Evolutionary conservation across 768 basidiomycete species (phyloP).

Genomic region (Calocybe indica): DNA sequence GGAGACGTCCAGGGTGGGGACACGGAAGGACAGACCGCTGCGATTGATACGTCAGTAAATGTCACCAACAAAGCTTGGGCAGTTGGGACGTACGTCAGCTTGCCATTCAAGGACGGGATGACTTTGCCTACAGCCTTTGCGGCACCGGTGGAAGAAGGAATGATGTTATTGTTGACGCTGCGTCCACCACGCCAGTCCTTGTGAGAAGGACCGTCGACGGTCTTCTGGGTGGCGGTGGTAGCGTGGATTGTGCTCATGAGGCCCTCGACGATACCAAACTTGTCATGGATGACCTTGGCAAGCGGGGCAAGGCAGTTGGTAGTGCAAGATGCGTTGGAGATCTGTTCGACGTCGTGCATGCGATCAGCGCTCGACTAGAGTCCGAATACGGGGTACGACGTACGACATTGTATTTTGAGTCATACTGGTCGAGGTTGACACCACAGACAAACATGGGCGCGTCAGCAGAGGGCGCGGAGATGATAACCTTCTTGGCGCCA

Average conservation of each 20-base stretch:
- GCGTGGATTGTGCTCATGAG: constrained; percentile 99
- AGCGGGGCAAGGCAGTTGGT: constrained; percentile 99
- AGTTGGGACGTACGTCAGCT: constrained; percentile 74
- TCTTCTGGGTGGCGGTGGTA: constrained; percentile 94
- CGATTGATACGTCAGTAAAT: not conserved
- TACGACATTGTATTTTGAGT: constrained; percentile 82
- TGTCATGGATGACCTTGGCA: constrained; percentile 97
- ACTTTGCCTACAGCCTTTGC: constrained; percentile 99
- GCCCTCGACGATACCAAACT: constrained; percentile 92
- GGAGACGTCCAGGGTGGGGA: constrained; percentile 93
- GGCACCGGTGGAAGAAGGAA: constrained; percentile 97
- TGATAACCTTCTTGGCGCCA: constrained; percentile 99
- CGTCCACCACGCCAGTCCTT: constrained; percentile 99
- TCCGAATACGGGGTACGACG: constrained; percentile 21
- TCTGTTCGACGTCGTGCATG: constrained; percentile 30
- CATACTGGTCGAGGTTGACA: constrained; percentile 93
- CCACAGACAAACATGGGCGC: constrained; percentile 93
- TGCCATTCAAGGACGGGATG: constrained; percentile 93
- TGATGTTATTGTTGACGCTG: constrained; percentile 96
- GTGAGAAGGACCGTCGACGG: constrained; percentile 88
- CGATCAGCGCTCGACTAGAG: not conserved
- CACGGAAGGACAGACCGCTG: constrained; percentile 94
- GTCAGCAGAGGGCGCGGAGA: constrained; percentile 97
- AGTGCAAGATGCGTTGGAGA: constrained; percentile 99
- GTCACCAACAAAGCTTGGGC: not conserved